Evolutionary conservation across 2,329 filamentous ascomycete species (phyloP).

Genomic region (Nigrospora osmanthi): DNA sequence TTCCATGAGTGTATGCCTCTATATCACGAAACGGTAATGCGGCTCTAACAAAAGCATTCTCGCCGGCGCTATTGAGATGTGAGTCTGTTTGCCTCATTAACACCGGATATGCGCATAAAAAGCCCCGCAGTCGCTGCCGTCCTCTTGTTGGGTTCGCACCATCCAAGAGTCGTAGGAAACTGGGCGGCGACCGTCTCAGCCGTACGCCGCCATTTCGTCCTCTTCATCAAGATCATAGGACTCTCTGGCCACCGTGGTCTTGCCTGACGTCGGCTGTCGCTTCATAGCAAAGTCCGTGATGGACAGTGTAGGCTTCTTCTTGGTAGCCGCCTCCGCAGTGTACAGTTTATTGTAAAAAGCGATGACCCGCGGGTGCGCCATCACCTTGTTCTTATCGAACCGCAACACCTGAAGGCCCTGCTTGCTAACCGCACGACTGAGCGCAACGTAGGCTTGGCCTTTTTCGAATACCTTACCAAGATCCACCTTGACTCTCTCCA

Average conservation of each 20-base stretch:
- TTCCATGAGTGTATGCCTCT: too few species aligned
- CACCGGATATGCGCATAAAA: too few species aligned
- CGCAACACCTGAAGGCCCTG: constrained; percentile 78
- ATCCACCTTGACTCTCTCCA: constrained; percentile 91
- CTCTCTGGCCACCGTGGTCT: constrained; percentile 3
- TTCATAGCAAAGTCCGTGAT: constrained; percentile 34
- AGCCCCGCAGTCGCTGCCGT: too few species aligned
- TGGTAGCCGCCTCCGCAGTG: constrained; percentile 52
- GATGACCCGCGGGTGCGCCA: constrained; percentile 84
- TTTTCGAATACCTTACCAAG: constrained; percentile 91
- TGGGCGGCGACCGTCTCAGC: constrained; percentile 16
- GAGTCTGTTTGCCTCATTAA: too few species aligned
- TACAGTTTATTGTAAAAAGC: constrained; percentile 80
- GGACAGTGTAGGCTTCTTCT: constrained; percentile 18
- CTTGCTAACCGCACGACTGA: constrained; percentile 86
- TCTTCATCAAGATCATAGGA: constrained; percentile 36
- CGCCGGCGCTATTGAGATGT: too few species aligned
- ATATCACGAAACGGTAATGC: too few species aligned
- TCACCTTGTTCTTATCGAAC: constrained; percentile 85
- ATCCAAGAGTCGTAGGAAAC: too few species aligned
- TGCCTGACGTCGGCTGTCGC: constrained; percentile 10
- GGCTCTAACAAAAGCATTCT: too few species aligned
- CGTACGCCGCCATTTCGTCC: constrained; percentile 40
- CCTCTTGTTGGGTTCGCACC: too few species aligned
- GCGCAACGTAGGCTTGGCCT: constrained; percentile 92